Percentiles rank a stretch among this genome's conserved stretches.
These are phyloP conservation scores for Thalassiosira profunda DNA, from an alignment of 108 stramenopile species.

Conservation along the genomic window DNA sequence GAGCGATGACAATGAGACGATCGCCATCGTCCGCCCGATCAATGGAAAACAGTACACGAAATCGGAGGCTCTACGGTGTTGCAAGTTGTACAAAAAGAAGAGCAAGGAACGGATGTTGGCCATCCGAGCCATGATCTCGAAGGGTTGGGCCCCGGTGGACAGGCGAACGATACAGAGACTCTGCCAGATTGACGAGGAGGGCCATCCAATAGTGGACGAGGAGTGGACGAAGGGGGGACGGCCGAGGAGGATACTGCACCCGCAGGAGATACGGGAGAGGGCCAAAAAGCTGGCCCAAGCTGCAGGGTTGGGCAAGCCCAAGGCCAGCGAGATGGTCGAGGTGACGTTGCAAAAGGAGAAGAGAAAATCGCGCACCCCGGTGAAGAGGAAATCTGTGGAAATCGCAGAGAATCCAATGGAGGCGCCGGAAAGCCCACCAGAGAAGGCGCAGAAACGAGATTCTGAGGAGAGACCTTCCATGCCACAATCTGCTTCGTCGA, in stretches of 20 bases:
- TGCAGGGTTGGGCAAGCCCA: neutral
- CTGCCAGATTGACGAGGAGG: neutral
- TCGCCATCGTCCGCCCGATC: conserved; percentile 3
- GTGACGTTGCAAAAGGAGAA: neutral
- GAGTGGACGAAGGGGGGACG: neutral
- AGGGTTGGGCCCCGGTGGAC: neutral
- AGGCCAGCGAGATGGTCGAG: neutral
- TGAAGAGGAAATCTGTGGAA: neutral
- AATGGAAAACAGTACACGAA: conserved; percentile 9
- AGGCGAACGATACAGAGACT: neutral
- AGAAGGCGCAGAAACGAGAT: neutral
- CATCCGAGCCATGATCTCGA: conserved; percentile 10
- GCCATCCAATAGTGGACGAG: neutral
- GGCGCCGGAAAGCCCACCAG: no score
- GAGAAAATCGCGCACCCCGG: neutral
- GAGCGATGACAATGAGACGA: neutral
- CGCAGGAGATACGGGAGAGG: neutral
- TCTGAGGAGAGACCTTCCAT: no score
- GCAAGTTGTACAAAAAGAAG: neutral
- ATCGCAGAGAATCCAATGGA: neutral
- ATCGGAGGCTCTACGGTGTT: conserved; percentile 3
- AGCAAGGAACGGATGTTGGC: neutral
- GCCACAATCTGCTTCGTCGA: no score
- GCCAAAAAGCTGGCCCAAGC: no score
- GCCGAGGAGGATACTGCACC: neutral